Evolutionary conservation across 2,329 filamentous ascomycete genomes (phyloP).

Genomic region (Neonectria magnoliae): DNA sequence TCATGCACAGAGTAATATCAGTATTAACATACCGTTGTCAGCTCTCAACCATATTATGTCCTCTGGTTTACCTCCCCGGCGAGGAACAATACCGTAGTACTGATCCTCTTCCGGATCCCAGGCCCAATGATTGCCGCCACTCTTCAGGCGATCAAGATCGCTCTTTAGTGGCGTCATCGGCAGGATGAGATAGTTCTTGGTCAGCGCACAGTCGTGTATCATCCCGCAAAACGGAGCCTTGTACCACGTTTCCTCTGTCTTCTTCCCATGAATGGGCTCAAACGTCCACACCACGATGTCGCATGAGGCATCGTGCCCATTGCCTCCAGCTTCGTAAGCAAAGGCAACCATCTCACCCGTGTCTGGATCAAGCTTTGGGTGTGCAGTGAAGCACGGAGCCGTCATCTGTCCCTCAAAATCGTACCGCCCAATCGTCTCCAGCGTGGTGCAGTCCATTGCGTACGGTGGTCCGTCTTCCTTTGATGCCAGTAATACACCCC

Average conservation of each 20-base stretch:
- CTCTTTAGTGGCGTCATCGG: conserved; percentile 5
- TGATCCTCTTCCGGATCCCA: conserved; percentile 4
- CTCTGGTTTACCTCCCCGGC: neutral
- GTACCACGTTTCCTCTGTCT: conserved; percentile 5
- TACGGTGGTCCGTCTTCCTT: conserved; percentile 11
- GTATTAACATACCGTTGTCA: conserved; percentile 11
- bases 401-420: conserved; percentile 11
- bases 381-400: conserved; percentile 6
- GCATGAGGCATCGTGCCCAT: conserved; percentile 2
- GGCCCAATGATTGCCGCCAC: conserved; percentile 1
- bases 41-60: conserved; percentile 15
- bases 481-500: conserved; percentile 1
- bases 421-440: conserved; percentile 7
- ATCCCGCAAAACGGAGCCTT: neutral
- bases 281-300: conserved; percentile 3
- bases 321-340: conserved; percentile 6
- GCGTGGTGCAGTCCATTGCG: conserved; percentile 4
- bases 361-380: conserved; percentile 9
- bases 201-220: conserved; percentile 3
- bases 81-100: conserved; percentile 1
- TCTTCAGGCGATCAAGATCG: neutral
- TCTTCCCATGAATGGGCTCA: neutral
- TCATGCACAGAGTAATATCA: accelerated
- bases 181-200: conserved; percentile 6
- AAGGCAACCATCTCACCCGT: conserved; percentile 5